Evolutionary conservation across 805 yeast genomes (phyloP), one percentile per base, ranked within the genome.

Genomic region (Candida germanica): DNA sequence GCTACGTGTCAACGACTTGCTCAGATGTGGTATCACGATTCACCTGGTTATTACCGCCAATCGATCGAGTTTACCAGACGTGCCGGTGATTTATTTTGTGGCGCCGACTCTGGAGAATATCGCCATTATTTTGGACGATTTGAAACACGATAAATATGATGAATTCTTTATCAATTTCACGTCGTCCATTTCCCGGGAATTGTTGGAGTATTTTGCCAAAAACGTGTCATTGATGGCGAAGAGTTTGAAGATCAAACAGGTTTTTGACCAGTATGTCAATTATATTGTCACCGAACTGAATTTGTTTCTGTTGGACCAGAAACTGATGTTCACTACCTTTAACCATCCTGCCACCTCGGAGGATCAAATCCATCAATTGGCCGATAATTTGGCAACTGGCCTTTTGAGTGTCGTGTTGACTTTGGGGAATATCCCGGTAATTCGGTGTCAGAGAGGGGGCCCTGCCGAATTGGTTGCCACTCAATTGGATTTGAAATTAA

Each of bases 401-500:
- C 61, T 93, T 31, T 84, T 87, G 54, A 82, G 91, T 31, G 73
- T 93, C 7, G 73, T 88, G 47, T 33, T 42, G 17, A 87, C 96
- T 8, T 67, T 79, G 54, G 86, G 83, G 10, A 72, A 80, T 6
- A 77, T 93, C 21, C 99, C 99, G 1, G 79, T 93, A 33, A 87
- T 93, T 43, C 76, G 99, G 51, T 83, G 96, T 35, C 89, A 93
- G 29, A 71, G 82, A 27, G 94, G 94, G 32, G 96, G 96, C 1
- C 94, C 99, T 0, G 97, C 98, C 2, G 98, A 93, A 56, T 74
- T 89, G 54, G 84, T 93, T 25, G 95, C 97, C 1, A 84, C 83
- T 48, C 85, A 83, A 51, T 71, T 93, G 42, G 97, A 94, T 53
- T 75, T 78, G 50, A 82, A 79, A 53, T 68, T 93, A 43, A 74